These are phyloP conservation scores for Ostreobium quekettii DNA, from an alignment of 139 green algal genomes.

Conservation along the genomic window DNA sequence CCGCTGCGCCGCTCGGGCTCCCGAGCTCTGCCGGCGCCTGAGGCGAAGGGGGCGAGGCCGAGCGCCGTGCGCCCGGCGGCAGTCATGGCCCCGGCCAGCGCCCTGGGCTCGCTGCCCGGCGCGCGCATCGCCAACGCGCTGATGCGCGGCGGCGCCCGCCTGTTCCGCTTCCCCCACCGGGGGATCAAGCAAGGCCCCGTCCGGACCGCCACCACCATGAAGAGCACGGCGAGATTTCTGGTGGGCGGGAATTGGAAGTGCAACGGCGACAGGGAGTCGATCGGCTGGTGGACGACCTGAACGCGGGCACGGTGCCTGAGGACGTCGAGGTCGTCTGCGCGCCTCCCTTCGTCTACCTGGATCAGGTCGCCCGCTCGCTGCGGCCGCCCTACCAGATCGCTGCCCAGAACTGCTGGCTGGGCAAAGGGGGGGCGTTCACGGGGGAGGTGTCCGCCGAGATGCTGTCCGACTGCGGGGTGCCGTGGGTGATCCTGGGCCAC, in stretches of 20 bases:
- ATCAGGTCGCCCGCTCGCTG: constrained; percentile 47
- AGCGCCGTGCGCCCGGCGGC: too few relatives aligned
- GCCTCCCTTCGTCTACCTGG: constrained; percentile 82
- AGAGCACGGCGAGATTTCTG: constrained; percentile 60
- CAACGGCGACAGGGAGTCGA: constrained; percentile 68
- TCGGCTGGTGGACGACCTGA: constrained; percentile 54
- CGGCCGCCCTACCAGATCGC: constrained; percentile 55
- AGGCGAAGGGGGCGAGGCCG: too few relatives aligned
- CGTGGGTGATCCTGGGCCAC: constrained; percentile 96
- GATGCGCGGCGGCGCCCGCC: too few relatives aligned
- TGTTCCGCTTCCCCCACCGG: too few relatives aligned
- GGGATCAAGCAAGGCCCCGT: too few relatives aligned
- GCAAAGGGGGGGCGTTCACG: constrained; percentile 83
- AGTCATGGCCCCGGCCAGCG: too few relatives aligned
- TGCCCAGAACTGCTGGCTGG: constrained; percentile 90
- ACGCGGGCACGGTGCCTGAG: constrained; percentile 45
- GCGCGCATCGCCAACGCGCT: too few relatives aligned
- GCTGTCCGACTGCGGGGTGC: constrained; percentile 52
- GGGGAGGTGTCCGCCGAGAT: constrained; percentile 80
- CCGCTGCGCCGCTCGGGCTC: too few relatives aligned
- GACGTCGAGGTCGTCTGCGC: constrained; percentile 86
- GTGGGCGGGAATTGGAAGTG: constrained; percentile 97
- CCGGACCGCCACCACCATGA: too few relatives aligned
- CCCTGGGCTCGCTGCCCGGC: too few relatives aligned
- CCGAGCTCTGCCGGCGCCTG: too few relatives aligned